Base-by-base conservation (phyloP, 306 rosid genomes). In the Benincasa hispida region DNA sequence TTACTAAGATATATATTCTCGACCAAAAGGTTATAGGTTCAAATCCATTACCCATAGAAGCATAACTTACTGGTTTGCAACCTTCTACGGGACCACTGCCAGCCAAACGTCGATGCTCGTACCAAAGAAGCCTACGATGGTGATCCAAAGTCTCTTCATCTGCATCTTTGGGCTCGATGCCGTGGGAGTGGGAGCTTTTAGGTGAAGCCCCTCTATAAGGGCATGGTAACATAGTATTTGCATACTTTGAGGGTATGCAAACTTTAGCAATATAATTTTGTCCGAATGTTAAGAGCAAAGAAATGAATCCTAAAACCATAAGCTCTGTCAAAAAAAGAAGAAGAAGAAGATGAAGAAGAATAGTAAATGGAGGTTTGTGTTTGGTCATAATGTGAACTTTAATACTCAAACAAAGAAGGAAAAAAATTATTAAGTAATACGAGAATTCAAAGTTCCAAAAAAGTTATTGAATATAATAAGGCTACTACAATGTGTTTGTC, bases 261-360 rank as follows among this genome's bases (percentile, higher is more conserved):
- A 85, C 14, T 45, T 57, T 28, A 58, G 94, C 75, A 28, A 94
- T 90, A 88, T 80, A 89, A 79, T 11, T 82, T 90, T 92, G 99
- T 17, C 93, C 92, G 69, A 94, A 94, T 74, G 99, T 94, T 70
- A 94, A 85, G 9, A 94, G 74, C 70, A 94, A 84, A 21, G 99
- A 94, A 65, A 94, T 94, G 82, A 94, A 94, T 67, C 99, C 99
- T 77, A 94, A 84, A 83, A 94, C 87, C 99, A 94, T 94, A 63
- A 94, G 92, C 87, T 94, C 99, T 94, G 97, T 90, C 79, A 42
- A 30, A 19, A 19, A 51, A 18, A 37, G 51, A 8, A 28, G 14
- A 58, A 13, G 67, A 37, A 57, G 2, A 45, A 35, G 3, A 28
- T 28, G 1, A 3, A 28, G 32, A 39, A 39, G 10, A 0, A 6